These are phyloP conservation scores for Rhizopogon vulgaris DNA, from an alignment of 768 basidiomycete genomes.

Conservation along the genomic window DNA sequence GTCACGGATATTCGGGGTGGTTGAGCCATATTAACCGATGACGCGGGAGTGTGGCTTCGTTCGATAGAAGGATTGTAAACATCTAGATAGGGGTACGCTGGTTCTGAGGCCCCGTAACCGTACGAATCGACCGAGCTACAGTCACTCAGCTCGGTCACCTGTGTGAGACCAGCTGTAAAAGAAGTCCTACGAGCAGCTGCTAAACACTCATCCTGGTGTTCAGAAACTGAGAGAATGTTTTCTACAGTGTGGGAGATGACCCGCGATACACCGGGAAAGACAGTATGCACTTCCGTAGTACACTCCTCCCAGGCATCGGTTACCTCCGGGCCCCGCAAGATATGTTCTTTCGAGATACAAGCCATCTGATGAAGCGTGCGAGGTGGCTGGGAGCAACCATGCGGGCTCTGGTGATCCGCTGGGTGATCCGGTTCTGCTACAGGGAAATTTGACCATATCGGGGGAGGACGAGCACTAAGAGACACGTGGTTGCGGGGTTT, in stretches of 20 bases:
- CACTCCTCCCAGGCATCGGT: constrained; percentile 1
- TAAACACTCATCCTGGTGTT: neutral
- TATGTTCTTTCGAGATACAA: constrained; percentile 8
- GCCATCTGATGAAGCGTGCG: constrained; percentile 20
- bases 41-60: neutral
- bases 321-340: constrained; percentile 2
- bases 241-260: neutral
- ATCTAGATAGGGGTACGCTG: constrained; percentile 26
- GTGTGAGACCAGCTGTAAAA: neutral
- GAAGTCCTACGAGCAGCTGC: neutral
- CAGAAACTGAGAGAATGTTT: neutral
- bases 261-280: neutral
- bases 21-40: constrained; percentile 5
- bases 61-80: constrained; percentile 19
- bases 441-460: constrained; percentile 5
- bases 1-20: constrained; percentile 8
- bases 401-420: constrained; percentile 10
- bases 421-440: constrained; percentile 3
- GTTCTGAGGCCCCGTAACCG: constrained; percentile 21
- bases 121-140: constrained; percentile 15
- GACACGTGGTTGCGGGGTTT: constrained; percentile 4
- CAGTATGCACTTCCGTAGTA: neutral
- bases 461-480: constrained; percentile 8
- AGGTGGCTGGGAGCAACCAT: constrained; percentile 6
- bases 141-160: neutral